Conservation (phyloP, 2,329 filamentous ascomycete species). For the Fonsecaea erecta region DNA sequence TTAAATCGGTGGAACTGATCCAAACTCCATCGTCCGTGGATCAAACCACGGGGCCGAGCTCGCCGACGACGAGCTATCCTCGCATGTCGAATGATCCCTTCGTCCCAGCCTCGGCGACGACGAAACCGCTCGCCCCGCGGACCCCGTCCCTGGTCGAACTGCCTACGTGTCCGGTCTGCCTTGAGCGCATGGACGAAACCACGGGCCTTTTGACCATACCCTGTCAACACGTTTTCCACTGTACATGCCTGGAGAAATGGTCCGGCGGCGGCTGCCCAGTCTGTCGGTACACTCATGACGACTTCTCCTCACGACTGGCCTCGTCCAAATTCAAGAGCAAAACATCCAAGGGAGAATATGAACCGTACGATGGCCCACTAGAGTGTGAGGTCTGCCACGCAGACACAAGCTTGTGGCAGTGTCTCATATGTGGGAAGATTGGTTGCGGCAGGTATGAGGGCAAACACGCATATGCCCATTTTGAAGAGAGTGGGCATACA, state of each 20-base stretch:
- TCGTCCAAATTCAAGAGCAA: slow-evolving; percentile 36
- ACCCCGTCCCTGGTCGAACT: slow-evolving; percentile 88
- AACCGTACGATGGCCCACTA: slow-evolving; percentile 59
- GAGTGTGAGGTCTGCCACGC: slow-evolving; percentile 82
- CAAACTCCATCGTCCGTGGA: slow-evolving; percentile 51
- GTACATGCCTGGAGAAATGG: slow-evolving; percentile 95
- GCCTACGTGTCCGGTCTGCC: slow-evolving; percentile 92
- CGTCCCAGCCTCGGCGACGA: slow-evolving; percentile 58
- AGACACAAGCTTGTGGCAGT: slow-evolving; percentile 87
- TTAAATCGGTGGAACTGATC: slow-evolving; percentile 88
- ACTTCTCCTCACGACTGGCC: slow-evolving; percentile 46
- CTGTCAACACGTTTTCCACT: slow-evolving; percentile 97
- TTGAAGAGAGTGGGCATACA: slow-evolving; percentile 84
- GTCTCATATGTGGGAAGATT: slow-evolving; percentile 87
- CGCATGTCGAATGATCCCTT: slow-evolving; percentile 69
- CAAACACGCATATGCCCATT: slow-evolving; percentile 91
- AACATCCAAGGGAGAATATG: slow-evolving; percentile 43
- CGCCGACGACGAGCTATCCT: slow-evolving; percentile 58
- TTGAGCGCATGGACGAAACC: slow-evolving; percentile 98
- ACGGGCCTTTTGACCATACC: slow-evolving; percentile 93
- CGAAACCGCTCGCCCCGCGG: slow-evolving; percentile 69
- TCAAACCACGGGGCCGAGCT: slow-evolving; percentile 40
- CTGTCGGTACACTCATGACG: slow-evolving; percentile 82
- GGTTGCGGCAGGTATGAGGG: slow-evolving; percentile 94
- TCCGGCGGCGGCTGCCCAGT: slow-evolving; percentile 91